These are phyloP conservation scores for Suillus decipiens DNA, from an alignment of 768 basidiomycete genomes.

Conservation along the genomic window DNA sequence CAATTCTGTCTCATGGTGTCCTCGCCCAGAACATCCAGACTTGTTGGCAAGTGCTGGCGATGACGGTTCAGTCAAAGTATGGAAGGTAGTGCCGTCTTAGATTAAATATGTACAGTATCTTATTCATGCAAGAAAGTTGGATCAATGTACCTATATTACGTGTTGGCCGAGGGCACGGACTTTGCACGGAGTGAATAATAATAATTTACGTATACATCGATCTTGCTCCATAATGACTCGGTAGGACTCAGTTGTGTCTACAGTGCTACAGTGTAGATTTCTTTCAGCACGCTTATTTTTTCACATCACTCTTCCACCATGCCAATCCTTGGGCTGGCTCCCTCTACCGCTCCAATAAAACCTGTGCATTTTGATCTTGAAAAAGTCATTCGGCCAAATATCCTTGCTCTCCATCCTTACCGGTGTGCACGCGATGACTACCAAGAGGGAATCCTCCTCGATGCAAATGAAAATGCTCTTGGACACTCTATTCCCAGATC, in stretches of 20 bases:
- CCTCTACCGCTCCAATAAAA: conserved; percentile 42
- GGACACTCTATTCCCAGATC: conserved; percentile 75
- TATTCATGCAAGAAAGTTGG: background rate
- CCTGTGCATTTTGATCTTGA: conserved; percentile 88
- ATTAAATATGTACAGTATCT: background rate
- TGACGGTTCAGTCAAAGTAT: conserved; percentile 81
- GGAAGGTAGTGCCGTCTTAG: conserved; percentile 46
- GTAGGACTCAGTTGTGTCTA: background rate
- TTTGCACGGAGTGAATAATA: background rate
- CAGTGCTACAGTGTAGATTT: background rate
- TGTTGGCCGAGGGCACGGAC: background rate
- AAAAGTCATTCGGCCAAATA: conserved; percentile 87
- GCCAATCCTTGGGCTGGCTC: conserved; percentile 64
- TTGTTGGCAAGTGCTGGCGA: conserved; percentile 84
- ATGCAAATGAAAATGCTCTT: conserved; percentile 96
- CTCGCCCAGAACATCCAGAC: conserved; percentile 59
- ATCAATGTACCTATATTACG: background rate
- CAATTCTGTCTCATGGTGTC: conserved; percentile 86
- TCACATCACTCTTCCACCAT: conserved; percentile 35
- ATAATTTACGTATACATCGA: background rate
- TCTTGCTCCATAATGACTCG: conserved; percentile 1
- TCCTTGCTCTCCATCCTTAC: conserved; percentile 89
- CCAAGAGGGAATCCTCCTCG: conserved; percentile 85
- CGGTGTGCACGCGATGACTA: conserved; percentile 97
- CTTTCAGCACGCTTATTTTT: background rate